Evolutionary conservation across 768 basidiomycete species (phyloP).

Genomic region (Sporobolomyces phaffii): DNA sequence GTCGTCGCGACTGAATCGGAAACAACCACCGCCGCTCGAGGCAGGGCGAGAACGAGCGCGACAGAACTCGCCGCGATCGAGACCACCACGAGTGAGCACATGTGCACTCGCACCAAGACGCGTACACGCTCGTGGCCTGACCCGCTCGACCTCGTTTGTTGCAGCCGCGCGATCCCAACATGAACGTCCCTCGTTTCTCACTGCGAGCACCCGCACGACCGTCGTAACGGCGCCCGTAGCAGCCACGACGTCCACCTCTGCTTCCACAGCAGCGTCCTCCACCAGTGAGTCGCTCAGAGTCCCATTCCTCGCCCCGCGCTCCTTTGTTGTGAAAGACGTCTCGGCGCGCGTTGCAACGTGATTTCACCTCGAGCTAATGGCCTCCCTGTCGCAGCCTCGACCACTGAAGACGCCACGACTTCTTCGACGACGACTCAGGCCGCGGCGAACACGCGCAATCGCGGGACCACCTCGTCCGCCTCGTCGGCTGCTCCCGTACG

Average conservation of each 20-base stretch:
- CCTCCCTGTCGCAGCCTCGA: neutral
- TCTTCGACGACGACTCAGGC: neutral
- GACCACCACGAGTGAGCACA: neutral
- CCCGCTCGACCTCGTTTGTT: too few species aligned
- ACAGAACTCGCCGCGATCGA: neutral
- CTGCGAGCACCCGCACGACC: slow-evolving; percentile 5
- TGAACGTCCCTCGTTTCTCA: neutral
- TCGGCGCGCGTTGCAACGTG: slow-evolving; percentile 6
- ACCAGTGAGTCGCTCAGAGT: neutral
- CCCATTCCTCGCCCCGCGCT: too few species aligned
- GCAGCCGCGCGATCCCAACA: neutral
- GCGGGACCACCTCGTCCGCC: neutral
- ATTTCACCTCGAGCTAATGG: neutral
- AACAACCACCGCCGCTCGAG: slow-evolving; percentile 1
- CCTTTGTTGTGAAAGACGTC: too few species aligned
- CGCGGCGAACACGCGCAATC: too few species aligned
- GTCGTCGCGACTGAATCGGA: neutral
- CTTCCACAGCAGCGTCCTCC: neutral
- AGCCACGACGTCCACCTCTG: neutral
- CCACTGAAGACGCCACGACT: neutral
- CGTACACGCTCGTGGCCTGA: too few species aligned
- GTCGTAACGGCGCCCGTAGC: too few species aligned
- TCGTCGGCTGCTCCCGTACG: neutral
- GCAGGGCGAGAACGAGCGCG: neutral
- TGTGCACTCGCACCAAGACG: too few species aligned